Base-by-base conservation (phyloP, 306 rosid species). In the Corylus heterophylla region DNA sequence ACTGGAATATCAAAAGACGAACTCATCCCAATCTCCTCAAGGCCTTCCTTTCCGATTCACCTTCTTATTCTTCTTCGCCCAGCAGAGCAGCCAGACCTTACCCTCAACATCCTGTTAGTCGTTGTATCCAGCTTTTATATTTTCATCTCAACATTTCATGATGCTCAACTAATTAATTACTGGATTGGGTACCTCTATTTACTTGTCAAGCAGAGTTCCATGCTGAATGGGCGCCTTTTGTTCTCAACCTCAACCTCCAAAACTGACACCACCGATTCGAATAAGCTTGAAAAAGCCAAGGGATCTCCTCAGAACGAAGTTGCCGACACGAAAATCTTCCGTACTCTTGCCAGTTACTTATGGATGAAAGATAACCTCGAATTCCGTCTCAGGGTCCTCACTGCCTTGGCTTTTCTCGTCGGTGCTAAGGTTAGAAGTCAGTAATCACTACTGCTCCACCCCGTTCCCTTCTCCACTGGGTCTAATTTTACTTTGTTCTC, bases 361-460 rank as follows among this genome's bases (percentile, higher is more conserved):
- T 95, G 99, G 99, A 93, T 91, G 96, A 93, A 88, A 80, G 98
- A 93, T 64, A 93, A 91, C 73, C 77, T 51, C 0, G 98, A 95
- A 76, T 91, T 95, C 74, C 93, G 93, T 45, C 62, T 88, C 73
- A 88, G 99, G 84, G 94, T 95, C 81, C 14, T 95, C 67, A 87
- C 93, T 68, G 89, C 98, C 10, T 85, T 95, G 87, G 87, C 93
- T 37, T 89, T 95, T 80, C 82, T 95, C 80, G 94, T 95, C 71
- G 99, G 97, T 39, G 99, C 98, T 13, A 95, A 95, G 99, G 97
- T 91, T 48, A 58, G 86, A 48, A 2, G 58, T 27, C 10, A 17
- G 14, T 52, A 22, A 59, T 71, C 80, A 14, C 7, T 62, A 4
- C 72, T 18, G 25, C 50, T 37, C 10, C 14, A 64, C 9, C 48